Evolutionary conservation across 768 basidiomycete species (phyloP), one percentile per base, ranked within the genome.

Genomic region (Boletus fagicola): DNA sequence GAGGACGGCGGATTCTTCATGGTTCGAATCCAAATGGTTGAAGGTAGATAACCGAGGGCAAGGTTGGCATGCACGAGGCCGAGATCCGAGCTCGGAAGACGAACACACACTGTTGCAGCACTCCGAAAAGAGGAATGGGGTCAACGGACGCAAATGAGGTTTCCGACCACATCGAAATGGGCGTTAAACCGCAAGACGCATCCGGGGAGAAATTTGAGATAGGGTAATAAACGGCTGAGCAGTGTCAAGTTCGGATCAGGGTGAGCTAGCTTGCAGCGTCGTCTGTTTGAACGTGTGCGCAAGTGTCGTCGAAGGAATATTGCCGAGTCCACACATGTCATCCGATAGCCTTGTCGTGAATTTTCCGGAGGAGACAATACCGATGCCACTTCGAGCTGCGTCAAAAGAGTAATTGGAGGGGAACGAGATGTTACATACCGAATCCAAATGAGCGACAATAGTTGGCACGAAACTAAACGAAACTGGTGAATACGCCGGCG

Each of bases 351-450:
- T 33, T 12, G 58, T 61, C 39, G 52, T 47, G 13, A 42, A 47
- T 28, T 64, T 64, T 64, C 52, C 45, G 28, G 43, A 28, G 11
- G 49, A 64, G 49, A 64, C 43, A n/a, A 54, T 59, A 49, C 54
- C 5, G 26, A 55, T 42, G n/a, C 57, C 12, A 42, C 49, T 53
- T 35, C n/a, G 15, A 36, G 8, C 8, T 9, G 9, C 1, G 18
- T 62, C 18, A 58, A n/a, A 38, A 16, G 16, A 26, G 26, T 13
- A 2, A 8, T 22, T 5, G 5, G 38, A 15, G 4, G 20, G 44
- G 22, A 31, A 26, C 0, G 10, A 8, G 7, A 10, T 15, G 2
- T 33, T 4, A 40, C 54, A 39, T 49, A 39, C 60, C 55, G n/a
- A 33, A 40, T 45, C 40, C 61, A 39, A 52, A 6, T 0, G n/a